Evolutionary conservation across 2,329 filamentous ascomycete species (phyloP), one percentile per base, ranked within the genome.

Genomic region (Cordyceps tenuipes): DNA sequence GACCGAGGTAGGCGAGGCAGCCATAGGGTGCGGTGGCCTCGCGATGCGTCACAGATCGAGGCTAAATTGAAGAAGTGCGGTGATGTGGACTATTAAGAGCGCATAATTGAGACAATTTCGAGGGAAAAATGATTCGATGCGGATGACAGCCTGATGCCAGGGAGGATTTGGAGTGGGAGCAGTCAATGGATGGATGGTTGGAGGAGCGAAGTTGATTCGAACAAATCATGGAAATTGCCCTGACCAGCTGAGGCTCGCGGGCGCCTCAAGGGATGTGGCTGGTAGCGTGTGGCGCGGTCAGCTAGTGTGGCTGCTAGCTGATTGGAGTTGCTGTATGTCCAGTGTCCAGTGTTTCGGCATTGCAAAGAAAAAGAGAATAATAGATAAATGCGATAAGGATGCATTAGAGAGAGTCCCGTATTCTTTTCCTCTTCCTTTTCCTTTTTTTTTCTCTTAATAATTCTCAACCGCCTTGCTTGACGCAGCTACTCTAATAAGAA

Each of bases 1-100:
- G 61, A 70, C 64, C 19, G 73, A 77, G 66, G 68, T 72, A 44
- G 76, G 75, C 44, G 76, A 75, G 34, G 74, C 72, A 54, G 72
- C 71, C 74, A 76, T 76, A 52, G 57, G 47, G 57, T 48, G 57
- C 47, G 51, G 26, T 43, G 48, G 19, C 10, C 50, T 59, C 52
- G 60, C 47, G 55, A 51, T 36, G 55, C 48, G 59, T 21, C 57
- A 49, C 57, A 41, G 46, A 41, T 62, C 15, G 34, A 53, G 47
- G 49, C 31, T 44, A 51, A 58, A 51, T 44, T 31, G 55, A 49
- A 46, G 56, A 57, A 43, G 60, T 50, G 56, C 48, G 21, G 36
- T 44, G 26, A 1, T 44, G 62, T 48, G 41, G 48, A 54, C 59
- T 26, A 41, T 62, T 21, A 59, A 19, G 21, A 39, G 57, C 39